phyloP scores from a whole-genome alignment of 345 rosid species.

The Pseudoturritis turrita region DNA sequence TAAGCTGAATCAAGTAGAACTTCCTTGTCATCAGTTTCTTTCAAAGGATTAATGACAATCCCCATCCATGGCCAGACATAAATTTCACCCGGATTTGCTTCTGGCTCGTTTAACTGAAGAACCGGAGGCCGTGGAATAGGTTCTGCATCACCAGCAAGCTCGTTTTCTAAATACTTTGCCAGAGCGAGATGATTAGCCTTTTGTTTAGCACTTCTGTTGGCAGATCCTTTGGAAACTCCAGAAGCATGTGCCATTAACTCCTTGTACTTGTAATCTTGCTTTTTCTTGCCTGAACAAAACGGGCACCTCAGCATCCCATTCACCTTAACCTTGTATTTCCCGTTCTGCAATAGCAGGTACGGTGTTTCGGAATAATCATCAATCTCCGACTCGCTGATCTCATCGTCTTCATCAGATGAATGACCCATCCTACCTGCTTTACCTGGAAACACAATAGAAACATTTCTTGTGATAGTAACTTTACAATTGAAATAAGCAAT shows the following conservation, averaged over 20 bases:
- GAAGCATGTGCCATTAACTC: conserved; percentile 75
- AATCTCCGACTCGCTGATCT: conserved; percentile 82
- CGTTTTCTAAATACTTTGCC: conserved; percentile 57
- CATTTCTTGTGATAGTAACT: neutral
- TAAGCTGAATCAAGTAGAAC: conserved; percentile 34
- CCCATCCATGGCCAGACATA: conserved; percentile 94
- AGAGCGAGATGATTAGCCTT: conserved; percentile 85
- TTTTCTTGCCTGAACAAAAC: conserved; percentile 82
- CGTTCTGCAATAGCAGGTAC: conserved; percentile 40
- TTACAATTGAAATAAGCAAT: neutral
- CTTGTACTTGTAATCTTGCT: conserved; percentile 75
- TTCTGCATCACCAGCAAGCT: conserved; percentile 51
- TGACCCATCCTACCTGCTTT: conserved; percentile 40
- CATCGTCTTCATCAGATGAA: conserved; percentile 69
- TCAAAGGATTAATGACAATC: conserved; percentile 41
- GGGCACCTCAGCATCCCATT: conserved; percentile 74
- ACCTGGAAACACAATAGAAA: conserved; percentile 4
- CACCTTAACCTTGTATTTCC: conserved; percentile 56
- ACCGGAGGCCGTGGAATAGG: conserved; percentile 23
- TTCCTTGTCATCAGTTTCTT: conserved; percentile 29
- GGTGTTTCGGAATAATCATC: conserved; percentile 50
- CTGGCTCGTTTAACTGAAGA: neutral
- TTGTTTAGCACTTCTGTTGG: conserved; percentile 63
- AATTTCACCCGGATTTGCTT: conserved; percentile 37
- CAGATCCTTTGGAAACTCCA: conserved; percentile 80